Evolutionary conservation across 306 rosid species (phyloP), one percentile per base, ranked within the genome.

Genomic region (Argentina anserina): DNA sequence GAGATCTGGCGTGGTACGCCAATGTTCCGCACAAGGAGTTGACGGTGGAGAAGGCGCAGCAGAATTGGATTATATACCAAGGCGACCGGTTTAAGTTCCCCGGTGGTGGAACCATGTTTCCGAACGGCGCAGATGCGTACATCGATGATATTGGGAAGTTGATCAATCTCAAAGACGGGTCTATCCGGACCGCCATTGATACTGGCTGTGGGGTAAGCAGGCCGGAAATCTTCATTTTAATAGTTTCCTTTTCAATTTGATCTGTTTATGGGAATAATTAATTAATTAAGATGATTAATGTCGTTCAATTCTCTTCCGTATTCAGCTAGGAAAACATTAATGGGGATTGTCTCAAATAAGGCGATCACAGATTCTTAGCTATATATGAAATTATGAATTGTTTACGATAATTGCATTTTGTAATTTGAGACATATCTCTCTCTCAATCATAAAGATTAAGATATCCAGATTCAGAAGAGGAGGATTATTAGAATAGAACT

Each of bases 71-170:
- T 13, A 80, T 86, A 4, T 87, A 76, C 58, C 85, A 90, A 67
- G 97, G 90, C 0, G 89, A 92, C 6, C 72, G 62, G 78, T 90
- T 92, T 61, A 56, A 80, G 39, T 92, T 92, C 49, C 98, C 95
- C 3, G 96, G 98, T 0, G 97, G 98, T 7, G 98, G 98, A 13
- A 92, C 97, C 23, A 92, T 87, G 98, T 92, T 92, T 33, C 97
- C 95, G 0, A 23, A 81, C 40, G 98, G 98, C 34, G 98, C 97
- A 2, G 97, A 81, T 50, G 88, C 89, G 20, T 92, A 92, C n/a
- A 92, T 92, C 18, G 93, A 88, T 39, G 90, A 90, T 53, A 92
- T 92, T 6, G 96, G 83, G 0, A 67, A 69, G 45, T 33, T 90
- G 13, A 83, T 92, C 7, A 73, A 79, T 78, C 90, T 92, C 37